Percentiles rank a stretch among this genome's conserved stretches.
These are phyloP conservation scores for Fusarium tanahbumbuense DNA, from an alignment of 2,329 filamentous ascomycete genomes.

Conservation along the genomic window DNA sequence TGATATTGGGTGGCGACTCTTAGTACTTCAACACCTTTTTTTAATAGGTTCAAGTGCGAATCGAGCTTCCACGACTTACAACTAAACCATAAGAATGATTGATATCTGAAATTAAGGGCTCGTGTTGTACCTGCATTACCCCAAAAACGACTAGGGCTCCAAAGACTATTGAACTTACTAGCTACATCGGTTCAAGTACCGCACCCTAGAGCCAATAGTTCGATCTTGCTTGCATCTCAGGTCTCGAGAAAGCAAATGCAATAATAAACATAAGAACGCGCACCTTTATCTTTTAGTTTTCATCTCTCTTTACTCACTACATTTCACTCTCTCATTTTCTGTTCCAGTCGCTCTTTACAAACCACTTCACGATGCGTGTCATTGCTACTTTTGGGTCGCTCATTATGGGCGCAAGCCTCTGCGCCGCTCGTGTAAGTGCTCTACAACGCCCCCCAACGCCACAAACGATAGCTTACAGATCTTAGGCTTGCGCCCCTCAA, in stretches of 20 bases:
- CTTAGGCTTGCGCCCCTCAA: slow-evolving; percentile 12
- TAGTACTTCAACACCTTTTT: accelerated
- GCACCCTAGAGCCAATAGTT: not conserved
- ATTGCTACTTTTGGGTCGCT: not conserved
- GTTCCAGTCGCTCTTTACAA: not conserved
- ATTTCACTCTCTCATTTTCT: not conserved
- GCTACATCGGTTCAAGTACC: not conserved
- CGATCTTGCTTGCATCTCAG: not conserved
- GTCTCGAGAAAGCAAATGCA: not conserved
- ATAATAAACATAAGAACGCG: not conserved
- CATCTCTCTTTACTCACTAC: not conserved
- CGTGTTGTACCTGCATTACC: not conserved
- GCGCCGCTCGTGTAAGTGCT: slow-evolving; percentile 8
- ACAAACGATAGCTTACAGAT: not conserved
- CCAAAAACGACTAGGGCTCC: accelerated
- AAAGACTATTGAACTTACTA: not conserved
- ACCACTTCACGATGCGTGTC: not conserved
- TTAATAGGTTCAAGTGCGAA: not conserved
- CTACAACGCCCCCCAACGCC: not conserved
- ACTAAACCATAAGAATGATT: not conserved
- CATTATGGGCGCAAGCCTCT: not conserved
- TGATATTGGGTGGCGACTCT: too few relatives aligned
- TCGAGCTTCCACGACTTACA: accelerated
- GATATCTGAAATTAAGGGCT: not conserved
- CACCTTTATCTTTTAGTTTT: not conserved